These are phyloP conservation scores for Euphrasia arctica DNA, from an alignment of 305 asterid genomes.

Conservation along the genomic window DNA sequence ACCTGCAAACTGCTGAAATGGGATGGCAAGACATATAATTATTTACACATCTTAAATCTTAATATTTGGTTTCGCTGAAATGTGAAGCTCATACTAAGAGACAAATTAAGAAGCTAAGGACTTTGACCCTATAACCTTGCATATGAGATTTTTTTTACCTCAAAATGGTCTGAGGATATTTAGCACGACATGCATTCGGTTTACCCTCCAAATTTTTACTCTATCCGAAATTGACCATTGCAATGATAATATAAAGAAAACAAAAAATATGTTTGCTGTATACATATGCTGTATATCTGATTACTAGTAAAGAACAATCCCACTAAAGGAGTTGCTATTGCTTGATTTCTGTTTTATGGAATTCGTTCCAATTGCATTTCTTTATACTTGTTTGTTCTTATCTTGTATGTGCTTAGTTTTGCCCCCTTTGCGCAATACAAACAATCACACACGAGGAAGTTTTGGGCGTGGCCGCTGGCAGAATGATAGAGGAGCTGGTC, in stretches of 20 bases:
- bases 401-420: constrained; percentile 49
- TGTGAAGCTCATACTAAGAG: too few relatives aligned
- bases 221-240: constrained; percentile 8
- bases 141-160: too few relatives aligned
- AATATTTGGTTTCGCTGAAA: too few relatives aligned
- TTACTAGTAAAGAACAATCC: not conserved
- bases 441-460: constrained; percentile 70
- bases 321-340: too few relatives aligned
- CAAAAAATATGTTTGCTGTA: not conserved
- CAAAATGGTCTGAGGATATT: constrained; percentile 8
- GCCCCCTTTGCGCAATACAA: constrained; percentile 55
- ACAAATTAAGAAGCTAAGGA: too few relatives aligned
- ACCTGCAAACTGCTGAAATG: too few relatives aligned
- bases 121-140: too few relatives aligned
- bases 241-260: constrained; percentile 15
- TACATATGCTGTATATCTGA: not conserved
- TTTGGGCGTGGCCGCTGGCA: constrained; percentile 93
- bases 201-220: constrained; percentile 8
- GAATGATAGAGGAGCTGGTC: constrained; percentile 80
- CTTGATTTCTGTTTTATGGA: not conserved
- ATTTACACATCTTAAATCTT: too few relatives aligned
- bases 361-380: constrained; percentile 8
- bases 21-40: too few relatives aligned
- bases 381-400: constrained; percentile 19
- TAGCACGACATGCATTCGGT: not conserved